A percentile compares a stretch with the other conserved stretches of the same genome.
Evolutionary conservation across 2,329 filamentous ascomycete species (phyloP).

Genomic region (Rhinocladiella similis): DNA sequence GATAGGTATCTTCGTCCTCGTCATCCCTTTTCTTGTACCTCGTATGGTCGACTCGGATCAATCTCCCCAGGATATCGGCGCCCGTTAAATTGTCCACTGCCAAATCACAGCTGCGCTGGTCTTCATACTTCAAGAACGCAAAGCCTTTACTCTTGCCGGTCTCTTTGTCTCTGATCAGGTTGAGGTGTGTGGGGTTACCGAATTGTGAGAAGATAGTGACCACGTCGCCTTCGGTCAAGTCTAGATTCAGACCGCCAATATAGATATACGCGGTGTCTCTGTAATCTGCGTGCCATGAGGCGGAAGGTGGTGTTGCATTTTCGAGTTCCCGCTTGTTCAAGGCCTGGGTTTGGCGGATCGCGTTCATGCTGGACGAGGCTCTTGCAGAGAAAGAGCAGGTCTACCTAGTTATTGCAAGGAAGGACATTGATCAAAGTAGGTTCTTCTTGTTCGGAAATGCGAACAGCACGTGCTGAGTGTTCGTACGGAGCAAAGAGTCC

Average conservation of each 20-base stretch:
- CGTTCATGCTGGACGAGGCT: conserved; percentile 70
- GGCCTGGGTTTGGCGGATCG: conserved; percentile 85
- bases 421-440: neutral
- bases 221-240: conserved; percentile 92
- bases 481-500: neutral
- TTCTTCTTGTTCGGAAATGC: neutral
- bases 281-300: conserved; percentile 97
- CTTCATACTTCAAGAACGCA: conserved; percentile 96
- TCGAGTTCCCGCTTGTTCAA: conserved; percentile 95
- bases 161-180: conserved; percentile 91
- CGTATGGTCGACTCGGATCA: conserved; percentile 87
- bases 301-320: conserved; percentile 79
- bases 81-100: conserved; percentile 95
- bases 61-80: conserved; percentile 74
- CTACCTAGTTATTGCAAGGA: neutral
- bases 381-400: neutral
- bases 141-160: conserved; percentile 94
- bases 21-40: conserved; percentile 82
- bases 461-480: no score
- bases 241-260: conserved; percentile 89
- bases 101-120: conserved; percentile 91
- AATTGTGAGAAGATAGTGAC: conserved; percentile 97
- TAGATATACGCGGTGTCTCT: conserved; percentile 96
- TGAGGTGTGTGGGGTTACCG: conserved; percentile 90
- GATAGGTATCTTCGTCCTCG: conserved; percentile 56